Base-by-base conservation (phyloP, 768 basidiomycete genomes). In the Termitomyces sp. region DNA sequence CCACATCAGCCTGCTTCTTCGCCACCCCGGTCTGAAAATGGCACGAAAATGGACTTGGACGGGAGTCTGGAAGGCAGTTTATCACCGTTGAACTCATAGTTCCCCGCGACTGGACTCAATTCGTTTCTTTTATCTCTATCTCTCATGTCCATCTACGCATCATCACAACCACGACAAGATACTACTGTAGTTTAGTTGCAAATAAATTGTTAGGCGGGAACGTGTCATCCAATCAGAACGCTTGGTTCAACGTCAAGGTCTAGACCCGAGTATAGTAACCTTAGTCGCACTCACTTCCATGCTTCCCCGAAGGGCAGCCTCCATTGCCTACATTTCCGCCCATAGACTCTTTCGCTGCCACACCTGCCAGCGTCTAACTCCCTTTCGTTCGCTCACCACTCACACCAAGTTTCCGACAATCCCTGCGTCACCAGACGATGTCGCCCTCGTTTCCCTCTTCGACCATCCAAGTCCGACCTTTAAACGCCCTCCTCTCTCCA, bases 341-440 rank as follows among this genome's bases (percentile, higher is more conserved):
- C 55, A 32, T n/a, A 46, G 55, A 59, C 22, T 62, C 33, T 51
- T 82, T 36, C 66, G 72, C 60, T 71, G 76, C 55, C 63, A 58
- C 57, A 52, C 61, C 63, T 58, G 59, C 65, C 59, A 61, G 33
- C 62, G 59, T 48, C 56, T 64, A 38, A 45, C 59, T 58, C 63
- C 50, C 53, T 60, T 58, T 72, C 73, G 61, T 62, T 67, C 57
- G 66, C 77, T 71, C 66, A 66, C 82, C 28, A 82, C 81, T 20
- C 71, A 78, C 33, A 69, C 74, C 48, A 63, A 58, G 20, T 73
- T 81, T 15, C 74, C 75, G 36, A 77, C 77, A 44, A 81, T 86
- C 49, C 86, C 87, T 18, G 81, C 88, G 15, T 85, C 89, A 18
- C 63, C 75, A 49, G 88, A 91, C 68, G 91, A 92, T 74, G 77